Conservation (phyloP, 805 yeast genomes). For the Lachancea cidri region DNA sequence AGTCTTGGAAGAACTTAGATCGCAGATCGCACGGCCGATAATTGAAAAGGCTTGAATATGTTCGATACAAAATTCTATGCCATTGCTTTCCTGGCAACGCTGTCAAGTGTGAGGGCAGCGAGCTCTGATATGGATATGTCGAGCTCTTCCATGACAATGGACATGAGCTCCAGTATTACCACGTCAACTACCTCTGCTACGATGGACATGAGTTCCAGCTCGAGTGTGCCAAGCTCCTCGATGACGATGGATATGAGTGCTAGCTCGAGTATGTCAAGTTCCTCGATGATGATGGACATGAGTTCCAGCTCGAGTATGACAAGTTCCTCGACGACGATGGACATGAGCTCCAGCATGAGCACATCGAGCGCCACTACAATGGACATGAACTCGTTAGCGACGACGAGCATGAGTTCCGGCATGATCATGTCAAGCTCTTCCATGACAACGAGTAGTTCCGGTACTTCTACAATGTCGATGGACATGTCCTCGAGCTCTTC, state of each 20-base stretch:
- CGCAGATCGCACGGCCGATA: background rate
- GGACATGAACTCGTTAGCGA: background rate
- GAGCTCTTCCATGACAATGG: background rate
- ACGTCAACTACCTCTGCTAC: slow-evolving; percentile 6
- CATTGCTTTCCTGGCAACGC: background rate
- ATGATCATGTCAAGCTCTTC: background rate
- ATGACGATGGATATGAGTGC: background rate
- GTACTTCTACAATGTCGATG: slow-evolving; percentile 10
- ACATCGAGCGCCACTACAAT: slow-evolving; percentile 6
- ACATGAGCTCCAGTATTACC: background rate
- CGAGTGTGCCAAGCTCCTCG: background rate
- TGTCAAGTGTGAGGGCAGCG: background rate
- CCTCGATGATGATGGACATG: slow-evolving; percentile 1
- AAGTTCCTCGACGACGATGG: slow-evolving; percentile 4
- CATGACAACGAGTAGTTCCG: slow-evolving; percentile 12
- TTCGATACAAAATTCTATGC: background rate
- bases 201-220: background rate
- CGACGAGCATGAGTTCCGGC: background rate
- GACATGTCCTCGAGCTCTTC: slow-evolving; percentile 13
- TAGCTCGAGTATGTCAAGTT: background rate
- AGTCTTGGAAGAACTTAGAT: background rate
- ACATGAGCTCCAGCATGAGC: background rate
- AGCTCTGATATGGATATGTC: background rate
- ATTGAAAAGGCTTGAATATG: background rate
- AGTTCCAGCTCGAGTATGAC: background rate